A percentile compares a stretch with the other conserved stretches of the same genome.
phyloP scores from a whole-genome alignment of 78 protist species.

The Chrysochromulina tobinii region DNA sequence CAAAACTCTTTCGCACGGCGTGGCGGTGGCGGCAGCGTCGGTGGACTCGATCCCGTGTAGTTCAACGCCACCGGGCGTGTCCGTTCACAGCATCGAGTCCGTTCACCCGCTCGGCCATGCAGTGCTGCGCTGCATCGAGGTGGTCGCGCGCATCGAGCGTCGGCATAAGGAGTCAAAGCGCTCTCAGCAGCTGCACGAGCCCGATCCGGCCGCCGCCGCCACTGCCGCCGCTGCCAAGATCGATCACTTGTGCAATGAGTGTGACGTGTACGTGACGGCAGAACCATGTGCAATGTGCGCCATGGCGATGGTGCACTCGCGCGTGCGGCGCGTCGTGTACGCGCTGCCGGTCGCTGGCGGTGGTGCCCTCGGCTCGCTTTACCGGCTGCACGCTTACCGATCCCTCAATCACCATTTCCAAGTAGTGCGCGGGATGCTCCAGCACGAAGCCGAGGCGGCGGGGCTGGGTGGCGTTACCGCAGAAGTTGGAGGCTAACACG shows the following conservation, averaged over 20 bases:
- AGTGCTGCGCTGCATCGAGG: neutral
- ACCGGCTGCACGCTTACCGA: neutral
- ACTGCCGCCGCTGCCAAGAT: neutral
- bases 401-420: neutral
- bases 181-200: neutral
- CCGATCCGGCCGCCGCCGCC: neutral
- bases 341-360: neutral
- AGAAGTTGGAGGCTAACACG: too few relatives aligned
- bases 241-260: slow-evolving; percentile 39
- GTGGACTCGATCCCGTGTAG: too few relatives aligned
- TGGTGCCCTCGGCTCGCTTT: neutral
- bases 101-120: neutral
- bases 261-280: neutral
- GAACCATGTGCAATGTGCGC: slow-evolving; percentile 63
- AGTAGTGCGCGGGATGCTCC: neutral
- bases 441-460: neutral
- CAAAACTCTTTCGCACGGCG: too few relatives aligned
- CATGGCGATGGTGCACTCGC: slow-evolving; percentile 56
- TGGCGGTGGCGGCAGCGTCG: too few relatives aligned
- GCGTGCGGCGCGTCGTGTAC: slow-evolving; percentile 33
- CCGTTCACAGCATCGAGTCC: neutral
- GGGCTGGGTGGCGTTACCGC: too few relatives aligned
- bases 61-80: too few relatives aligned
- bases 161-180: neutral
- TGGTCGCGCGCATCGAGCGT: neutral